These are phyloP conservation scores for Plantago coronopus DNA, from an alignment of 305 asterid species.

Conservation along the genomic window DNA sequence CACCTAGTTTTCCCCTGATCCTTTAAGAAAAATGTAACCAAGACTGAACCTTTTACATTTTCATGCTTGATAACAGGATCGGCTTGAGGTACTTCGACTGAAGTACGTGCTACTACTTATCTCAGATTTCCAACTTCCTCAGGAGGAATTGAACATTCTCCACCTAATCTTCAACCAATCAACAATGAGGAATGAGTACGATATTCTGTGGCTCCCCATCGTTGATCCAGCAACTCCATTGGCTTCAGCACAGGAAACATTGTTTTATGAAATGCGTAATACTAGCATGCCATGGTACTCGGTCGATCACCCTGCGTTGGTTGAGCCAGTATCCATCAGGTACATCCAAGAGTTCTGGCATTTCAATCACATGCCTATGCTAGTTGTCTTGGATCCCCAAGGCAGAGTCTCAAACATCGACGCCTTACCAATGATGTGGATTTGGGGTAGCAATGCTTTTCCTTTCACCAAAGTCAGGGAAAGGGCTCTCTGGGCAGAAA, in stretches of 20 bases:
- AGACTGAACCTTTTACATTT: not conserved
- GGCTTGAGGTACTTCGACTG: conserved; percentile 50
- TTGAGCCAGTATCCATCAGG: conserved; percentile 59
- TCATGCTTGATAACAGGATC: conserved; percentile 35
- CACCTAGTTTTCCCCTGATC: too few species aligned
- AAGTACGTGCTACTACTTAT: conserved; percentile 68
- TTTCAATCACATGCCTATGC: conserved; percentile 65
- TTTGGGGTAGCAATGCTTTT: conserved; percentile 77
- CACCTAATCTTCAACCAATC: conserved; percentile 59
- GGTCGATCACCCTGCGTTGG: conserved; percentile 56
- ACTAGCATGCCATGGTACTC: conserved; percentile 78
- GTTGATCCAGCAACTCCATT: conserved; percentile 31
- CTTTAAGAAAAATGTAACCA: not conserved
- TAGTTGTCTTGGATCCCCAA: conserved; percentile 74
- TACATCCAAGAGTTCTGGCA: conserved; percentile 61
- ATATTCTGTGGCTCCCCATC: conserved; percentile 81
- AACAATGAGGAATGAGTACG: conserved; percentile 54
- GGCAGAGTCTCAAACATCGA: conserved; percentile 60
- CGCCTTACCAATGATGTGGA: conserved; percentile 89
- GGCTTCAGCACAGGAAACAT: conserved; percentile 26
- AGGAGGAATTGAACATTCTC: conserved; percentile 66
- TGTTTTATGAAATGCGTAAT: conserved; percentile 43
- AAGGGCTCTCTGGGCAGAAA: conserved; percentile 53
- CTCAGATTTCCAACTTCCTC: conserved; percentile 69
- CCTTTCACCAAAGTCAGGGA: conserved; percentile 68